Base-by-base conservation (phyloP, 768 basidiomycete species). In the Coprinopsis strossmayeri region DNA sequence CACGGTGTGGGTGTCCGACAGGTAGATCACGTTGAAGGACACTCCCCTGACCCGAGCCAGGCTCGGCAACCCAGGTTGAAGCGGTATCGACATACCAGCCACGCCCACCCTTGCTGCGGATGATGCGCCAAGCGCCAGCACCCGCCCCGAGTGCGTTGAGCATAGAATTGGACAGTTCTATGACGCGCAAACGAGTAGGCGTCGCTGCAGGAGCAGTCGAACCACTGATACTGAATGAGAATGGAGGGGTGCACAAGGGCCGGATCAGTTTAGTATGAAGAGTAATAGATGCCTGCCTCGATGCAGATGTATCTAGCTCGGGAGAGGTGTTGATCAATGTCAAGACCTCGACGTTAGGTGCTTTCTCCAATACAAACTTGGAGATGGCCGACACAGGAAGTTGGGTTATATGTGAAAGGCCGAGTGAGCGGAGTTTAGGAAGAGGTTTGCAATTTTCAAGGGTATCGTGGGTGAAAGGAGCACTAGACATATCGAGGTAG, bases 71-170 rank as follows among this genome's bases (percentile, higher is more conserved):
- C 93, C 93, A 96, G 2, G 84, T 87, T 52, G 82, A 83, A 20
- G 88, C 87, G 0, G 84, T 79, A 63, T 97, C 88, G 44, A 94
- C 91, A 59, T 91, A 96, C 93, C 94, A 98, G 2, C 91, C 93
- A 20, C 95, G 69, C 1, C 91, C 86, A 5, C 95, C 95, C 63
- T 96, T 96, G 59, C 90, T 91, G 50, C 81, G 74, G n/a, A 98
- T 73, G 51, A 88, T 85, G 45, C 85, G 77, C 95, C 95, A 99
- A 25, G 86, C 69, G 3, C 84, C 87, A 0, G 82, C 89, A 3
- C 91, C 91, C 1, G 75, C 77, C 5, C 90, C 90, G 1, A 95
- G 71, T 3, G 77, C 77, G 40, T 78, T 71, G 3, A 97, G 74
- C 55, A 90, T 73, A 18, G 76, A 70, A 13, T 81, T 76, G 25